A percentile compares a stretch with the other conserved stretches of the same genome.
These are phyloP conservation scores for Rhodamnia argentea DNA, from an alignment of 345 rosid genomes.

Conservation along the genomic window DNA sequence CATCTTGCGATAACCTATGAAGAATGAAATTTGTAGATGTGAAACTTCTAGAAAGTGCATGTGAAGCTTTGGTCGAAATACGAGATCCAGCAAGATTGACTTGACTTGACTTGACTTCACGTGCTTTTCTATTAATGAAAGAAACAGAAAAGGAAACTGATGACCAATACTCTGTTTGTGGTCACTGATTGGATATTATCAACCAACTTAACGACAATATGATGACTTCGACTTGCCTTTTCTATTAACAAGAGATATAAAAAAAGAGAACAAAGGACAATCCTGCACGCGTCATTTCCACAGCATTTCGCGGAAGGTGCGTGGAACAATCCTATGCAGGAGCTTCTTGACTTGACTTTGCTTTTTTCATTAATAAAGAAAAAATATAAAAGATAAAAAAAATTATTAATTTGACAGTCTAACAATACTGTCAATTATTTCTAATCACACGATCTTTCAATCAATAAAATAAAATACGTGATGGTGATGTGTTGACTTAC, in stretches of 20 bases:
- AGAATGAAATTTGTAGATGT: accelerated
- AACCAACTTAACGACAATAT: background rate
- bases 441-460: too few relatives aligned
- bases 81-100: background rate
- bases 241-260: too few relatives aligned
- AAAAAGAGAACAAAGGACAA: too few relatives aligned
- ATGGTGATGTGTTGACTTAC: too few relatives aligned
- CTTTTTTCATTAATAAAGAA: too few relatives aligned
- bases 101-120: background rate
- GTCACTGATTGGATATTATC: background rate
- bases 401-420: too few relatives aligned
- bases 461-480: too few relatives aligned
- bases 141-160: constrained; percentile 16
- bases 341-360: background rate
- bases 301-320: background rate
- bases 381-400: too few relatives aligned
- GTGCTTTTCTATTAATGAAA: background rate
- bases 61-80: background rate
- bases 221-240: background rate
- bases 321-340: background rate
- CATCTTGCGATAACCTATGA: accelerated
- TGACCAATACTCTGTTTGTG: background rate
- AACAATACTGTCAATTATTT: too few relatives aligned
- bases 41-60: too few relatives aligned
- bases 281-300: background rate